Evolutionary conservation across 768 basidiomycete genomes (phyloP).

Genomic region (Imleria badia): DNA sequence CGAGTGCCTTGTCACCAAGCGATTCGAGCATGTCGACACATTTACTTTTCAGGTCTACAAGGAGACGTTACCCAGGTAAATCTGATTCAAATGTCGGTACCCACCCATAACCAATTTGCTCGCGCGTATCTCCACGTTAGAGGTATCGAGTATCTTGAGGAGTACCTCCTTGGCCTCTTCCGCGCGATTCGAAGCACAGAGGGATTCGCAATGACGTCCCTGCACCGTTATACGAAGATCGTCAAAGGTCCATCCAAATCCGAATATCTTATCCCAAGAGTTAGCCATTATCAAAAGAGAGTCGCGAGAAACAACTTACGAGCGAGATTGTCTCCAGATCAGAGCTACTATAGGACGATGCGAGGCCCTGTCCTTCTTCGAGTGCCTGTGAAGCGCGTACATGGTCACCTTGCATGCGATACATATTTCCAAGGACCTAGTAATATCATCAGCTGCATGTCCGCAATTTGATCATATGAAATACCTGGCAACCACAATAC

Average conservation of each 20-base stretch:
- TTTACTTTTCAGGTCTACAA: neutral
- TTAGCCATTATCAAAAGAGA: neutral
- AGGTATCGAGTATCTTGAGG: too few relatives aligned
- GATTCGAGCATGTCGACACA: neutral
- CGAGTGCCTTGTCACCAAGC: neutral
- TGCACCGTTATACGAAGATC: neutral
- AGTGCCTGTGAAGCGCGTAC: neutral
- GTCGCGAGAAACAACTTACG: too few relatives aligned
- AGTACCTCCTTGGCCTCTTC: too few relatives aligned
- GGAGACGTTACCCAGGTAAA: neutral
- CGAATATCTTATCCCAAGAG: neutral
- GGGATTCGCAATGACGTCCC: neutral
- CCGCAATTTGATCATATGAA: too few relatives aligned
- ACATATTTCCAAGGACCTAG: slow-evolving; percentile 5
- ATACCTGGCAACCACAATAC: slow-evolving; percentile 3
- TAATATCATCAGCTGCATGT: neutral
- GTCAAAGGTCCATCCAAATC: slow-evolving; percentile 2
- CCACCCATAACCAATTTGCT: neutral
- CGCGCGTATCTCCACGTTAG: too few relatives aligned
- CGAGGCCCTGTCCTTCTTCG: neutral
- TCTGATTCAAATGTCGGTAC: neutral
- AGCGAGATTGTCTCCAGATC: too few relatives aligned
- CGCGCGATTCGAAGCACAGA: neutral
- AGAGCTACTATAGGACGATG: too few relatives aligned
- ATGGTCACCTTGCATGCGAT: neutral